Evolutionary conservation across 202 grass and related monocot genomes (phyloP).

Genomic region (Schoenoplectus triqueter): DNA sequence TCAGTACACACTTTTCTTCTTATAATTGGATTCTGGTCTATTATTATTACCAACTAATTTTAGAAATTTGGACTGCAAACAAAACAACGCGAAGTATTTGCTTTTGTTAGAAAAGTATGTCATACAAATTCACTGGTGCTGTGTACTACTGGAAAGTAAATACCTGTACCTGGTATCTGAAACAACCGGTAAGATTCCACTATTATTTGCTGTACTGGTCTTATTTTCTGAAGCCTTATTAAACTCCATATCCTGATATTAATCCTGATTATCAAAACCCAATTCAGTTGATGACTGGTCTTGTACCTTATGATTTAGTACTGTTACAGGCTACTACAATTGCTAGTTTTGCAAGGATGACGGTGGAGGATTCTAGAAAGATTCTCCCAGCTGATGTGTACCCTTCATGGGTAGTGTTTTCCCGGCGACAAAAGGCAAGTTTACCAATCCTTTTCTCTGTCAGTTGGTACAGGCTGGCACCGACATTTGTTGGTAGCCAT

Average conservation of each 20-base stretch:
- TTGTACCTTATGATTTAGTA: slow-evolving; percentile 15
- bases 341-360: slow-evolving; percentile 91
- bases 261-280: background rate
- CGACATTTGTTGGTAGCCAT: background rate
- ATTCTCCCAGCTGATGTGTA: slow-evolving; percentile 69
- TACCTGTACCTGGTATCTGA: background rate
- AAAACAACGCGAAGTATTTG: background rate
- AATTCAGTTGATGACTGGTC: slow-evolving; percentile 8
- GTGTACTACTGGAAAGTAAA: slow-evolving; percentile 3
- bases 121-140: background rate
- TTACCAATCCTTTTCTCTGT: background rate
- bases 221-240: background rate
- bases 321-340: slow-evolving; percentile 74
- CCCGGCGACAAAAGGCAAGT: slow-evolving; percentile 73
- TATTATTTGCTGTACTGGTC: background rate
- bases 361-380: slow-evolving; percentile 80
- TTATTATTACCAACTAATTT: background rate
- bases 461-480: background rate
- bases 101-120: background rate
- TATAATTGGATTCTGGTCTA: background rate
- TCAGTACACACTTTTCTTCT: background rate
- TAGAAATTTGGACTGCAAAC: background rate
- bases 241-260: background rate
- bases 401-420: slow-evolving; percentile 98
- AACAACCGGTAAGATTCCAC: background rate